A percentile compares a stretch with the other conserved stretches of the same genome.
Evolutionary conservation across 768 basidiomycete genomes (phyloP).

Genomic region (Dioszegia crocea): DNA sequence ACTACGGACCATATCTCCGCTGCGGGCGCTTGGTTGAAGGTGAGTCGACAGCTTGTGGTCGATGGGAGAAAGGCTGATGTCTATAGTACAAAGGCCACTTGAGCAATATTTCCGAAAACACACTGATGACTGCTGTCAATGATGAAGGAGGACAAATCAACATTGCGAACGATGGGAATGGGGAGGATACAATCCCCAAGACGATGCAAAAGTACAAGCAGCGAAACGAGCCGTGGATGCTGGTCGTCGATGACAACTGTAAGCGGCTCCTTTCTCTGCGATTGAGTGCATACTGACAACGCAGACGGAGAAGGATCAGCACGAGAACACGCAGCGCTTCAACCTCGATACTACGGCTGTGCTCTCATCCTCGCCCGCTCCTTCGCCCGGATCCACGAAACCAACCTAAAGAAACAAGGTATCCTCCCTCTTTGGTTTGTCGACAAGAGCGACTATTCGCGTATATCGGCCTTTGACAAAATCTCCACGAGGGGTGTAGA

Average conservation of each 20-base stretch:
- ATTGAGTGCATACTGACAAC: background rate
- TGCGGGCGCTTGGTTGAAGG: constrained; percentile 93
- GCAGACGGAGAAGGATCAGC: constrained; percentile 90
- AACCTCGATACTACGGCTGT: constrained; percentile 92
- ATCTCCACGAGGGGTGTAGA: constrained; percentile 79
- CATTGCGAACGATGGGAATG: constrained; percentile 73
- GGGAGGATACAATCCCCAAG: constrained; percentile 75
- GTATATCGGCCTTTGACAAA: constrained; percentile 71
- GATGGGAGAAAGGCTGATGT: background rate
- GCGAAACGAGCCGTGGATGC: constrained; percentile 79
- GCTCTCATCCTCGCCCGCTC: constrained; percentile 82
- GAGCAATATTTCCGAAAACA: constrained; percentile 92
- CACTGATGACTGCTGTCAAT: constrained; percentile 88
- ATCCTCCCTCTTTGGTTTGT: constrained; percentile 91
- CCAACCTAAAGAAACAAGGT: constrained; percentile 98
- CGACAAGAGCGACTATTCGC: constrained; percentile 76
- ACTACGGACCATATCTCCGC: constrained; percentile 99
- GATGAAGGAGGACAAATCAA: constrained; percentile 94
- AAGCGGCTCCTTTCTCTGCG: constrained; percentile 15
- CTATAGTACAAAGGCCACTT: constrained; percentile 83
- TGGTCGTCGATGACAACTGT: constrained; percentile 77
- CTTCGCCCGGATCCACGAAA: constrained; percentile 97
- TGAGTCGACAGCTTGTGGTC: background rate
- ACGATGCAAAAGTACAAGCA: constrained; percentile 85
- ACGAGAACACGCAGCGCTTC: constrained; percentile 93